Conservation (phyloP, 1,284 basidiomycete genomes). For the Moniliella sp. region DNA sequence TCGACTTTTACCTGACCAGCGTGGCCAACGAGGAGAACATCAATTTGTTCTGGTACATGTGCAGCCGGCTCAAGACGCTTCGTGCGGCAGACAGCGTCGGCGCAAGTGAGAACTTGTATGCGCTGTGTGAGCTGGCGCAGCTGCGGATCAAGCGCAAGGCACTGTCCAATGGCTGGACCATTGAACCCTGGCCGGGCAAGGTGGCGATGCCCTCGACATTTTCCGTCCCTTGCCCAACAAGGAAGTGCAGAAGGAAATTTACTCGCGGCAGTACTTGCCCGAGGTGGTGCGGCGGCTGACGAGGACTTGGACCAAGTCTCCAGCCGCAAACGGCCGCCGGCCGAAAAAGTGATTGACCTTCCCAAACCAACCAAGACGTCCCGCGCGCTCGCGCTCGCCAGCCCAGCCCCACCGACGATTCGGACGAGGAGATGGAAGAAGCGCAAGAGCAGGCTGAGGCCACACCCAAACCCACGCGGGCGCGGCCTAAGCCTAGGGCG, state of each 20-base stretch:
- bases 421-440: neutral
- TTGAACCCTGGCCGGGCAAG: conserved; percentile 59
- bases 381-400: neutral
- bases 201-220: conserved; percentile 62
- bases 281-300: conserved; percentile 1
- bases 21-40: conserved; percentile 57
- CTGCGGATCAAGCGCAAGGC: conserved; percentile 56
- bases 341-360: neutral
- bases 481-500: too few species aligned
- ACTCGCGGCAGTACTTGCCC: conserved; percentile 1
- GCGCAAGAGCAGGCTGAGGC: too few species aligned
- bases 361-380: neutral
- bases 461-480: too few species aligned
- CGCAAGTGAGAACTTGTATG: conserved; percentile 50
- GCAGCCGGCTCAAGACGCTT: conserved; percentile 63
- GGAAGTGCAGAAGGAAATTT: conserved; percentile 13
- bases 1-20: conserved; percentile 65
- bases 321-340: neutral
- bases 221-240: conserved; percentile 37
- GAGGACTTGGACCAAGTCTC: conserved; percentile 1
- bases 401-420: neutral
- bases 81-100: conserved; percentile 41
- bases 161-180: conserved; percentile 48
- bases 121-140: conserved; percentile 69
- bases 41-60: conserved; percentile 59